phyloP scores from a whole-genome alignment of 2,329 filamentous ascomycete species.

The Phialophora expanda region DNA sequence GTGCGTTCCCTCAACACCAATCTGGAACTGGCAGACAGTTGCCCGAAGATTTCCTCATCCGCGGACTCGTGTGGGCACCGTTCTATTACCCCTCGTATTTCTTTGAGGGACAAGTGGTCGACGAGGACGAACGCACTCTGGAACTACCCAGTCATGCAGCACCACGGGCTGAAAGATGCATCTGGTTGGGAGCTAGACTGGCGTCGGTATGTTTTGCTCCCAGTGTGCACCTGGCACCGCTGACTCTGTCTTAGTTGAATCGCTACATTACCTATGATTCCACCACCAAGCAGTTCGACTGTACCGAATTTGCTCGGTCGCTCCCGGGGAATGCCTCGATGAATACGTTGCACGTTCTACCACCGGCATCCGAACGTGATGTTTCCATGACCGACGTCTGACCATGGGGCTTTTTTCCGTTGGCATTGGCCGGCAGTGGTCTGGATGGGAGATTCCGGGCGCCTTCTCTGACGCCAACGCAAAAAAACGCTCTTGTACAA shows the following conservation, averaged over 20 bases:
- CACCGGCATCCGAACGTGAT: constrained; percentile 18
- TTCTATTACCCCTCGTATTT: constrained; percentile 59
- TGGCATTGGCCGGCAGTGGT: neutral
- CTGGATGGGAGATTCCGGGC: neutral
- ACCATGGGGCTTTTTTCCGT: neutral
- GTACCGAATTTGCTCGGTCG: constrained; percentile 39
- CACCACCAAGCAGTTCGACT: constrained; percentile 42
- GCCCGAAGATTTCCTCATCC: constrained; percentile 64
- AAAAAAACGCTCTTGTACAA: neutral
- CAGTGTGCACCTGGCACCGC: neutral
- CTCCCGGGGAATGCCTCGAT: constrained; percentile 13
- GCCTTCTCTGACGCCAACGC: neutral
- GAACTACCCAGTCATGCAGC: constrained; percentile 57
- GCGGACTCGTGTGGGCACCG: constrained; percentile 59
- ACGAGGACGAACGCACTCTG: constrained; percentile 61
- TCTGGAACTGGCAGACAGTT: constrained; percentile 54
- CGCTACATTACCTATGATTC: constrained; percentile 50
- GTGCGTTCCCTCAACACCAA: constrained; percentile 51
- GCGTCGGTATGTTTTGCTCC: constrained; percentile 46
- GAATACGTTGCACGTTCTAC: constrained; percentile 27
- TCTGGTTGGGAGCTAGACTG: constrained; percentile 55
- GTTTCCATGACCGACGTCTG: constrained; percentile 27
- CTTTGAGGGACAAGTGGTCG: constrained; percentile 56
- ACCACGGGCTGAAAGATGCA: constrained; percentile 57
- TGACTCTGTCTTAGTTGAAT: constrained; percentile 37